Conservation (phyloP, 2,329 filamentous ascomycete species). For the Fusarium annulatum region DNA sequence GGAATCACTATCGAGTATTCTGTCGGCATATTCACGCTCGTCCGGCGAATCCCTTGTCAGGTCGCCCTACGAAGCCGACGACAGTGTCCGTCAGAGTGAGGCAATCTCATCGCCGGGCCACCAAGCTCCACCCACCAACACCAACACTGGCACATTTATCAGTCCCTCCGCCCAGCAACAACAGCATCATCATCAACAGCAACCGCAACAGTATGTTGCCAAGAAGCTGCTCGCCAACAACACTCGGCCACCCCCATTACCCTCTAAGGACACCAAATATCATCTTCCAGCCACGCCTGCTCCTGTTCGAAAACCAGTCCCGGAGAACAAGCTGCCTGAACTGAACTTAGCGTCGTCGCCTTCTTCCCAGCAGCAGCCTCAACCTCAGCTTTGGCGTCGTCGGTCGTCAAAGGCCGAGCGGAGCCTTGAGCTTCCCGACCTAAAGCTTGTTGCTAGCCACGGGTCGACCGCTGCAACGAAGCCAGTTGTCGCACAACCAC, state of each 20-base stretch:
- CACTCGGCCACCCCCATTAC: conserved; percentile 38
- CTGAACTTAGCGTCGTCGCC: conserved; percentile 43
- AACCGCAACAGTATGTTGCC: conserved; percentile 38
- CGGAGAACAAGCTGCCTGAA: conserved; percentile 23
- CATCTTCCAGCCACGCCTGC: conserved; percentile 38
- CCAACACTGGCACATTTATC: conserved; percentile 33
- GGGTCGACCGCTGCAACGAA: conserved; percentile 59
- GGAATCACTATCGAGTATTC: conserved; percentile 64
- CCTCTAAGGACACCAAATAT: conserved; percentile 44
- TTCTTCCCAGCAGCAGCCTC: conserved; percentile 40
- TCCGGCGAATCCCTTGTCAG: conserved; percentile 57
- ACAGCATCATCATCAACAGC: conserved; percentile 27
- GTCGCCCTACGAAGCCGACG: conserved; percentile 53
- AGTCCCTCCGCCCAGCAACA: conserved; percentile 36
- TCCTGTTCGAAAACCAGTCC: conserved; percentile 22
- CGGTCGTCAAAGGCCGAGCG: conserved; percentile 62
- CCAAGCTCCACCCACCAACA: conserved; percentile 42
- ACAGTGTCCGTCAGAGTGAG: conserved; percentile 38
- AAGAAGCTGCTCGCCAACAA: conserved; percentile 19
- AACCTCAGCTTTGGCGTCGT: conserved; percentile 59
- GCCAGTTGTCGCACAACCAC: conserved; percentile 17
- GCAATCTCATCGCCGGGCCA: conserved; percentile 38
- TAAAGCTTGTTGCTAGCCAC: conserved; percentile 61
- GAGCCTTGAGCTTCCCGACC: conserved; percentile 58
- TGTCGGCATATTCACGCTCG: conserved; percentile 65